Evolutionary conservation across 192 early-diverging fungal genomes (phyloP).

Genomic region (Tieghemiomyces parasiticus): DNA sequence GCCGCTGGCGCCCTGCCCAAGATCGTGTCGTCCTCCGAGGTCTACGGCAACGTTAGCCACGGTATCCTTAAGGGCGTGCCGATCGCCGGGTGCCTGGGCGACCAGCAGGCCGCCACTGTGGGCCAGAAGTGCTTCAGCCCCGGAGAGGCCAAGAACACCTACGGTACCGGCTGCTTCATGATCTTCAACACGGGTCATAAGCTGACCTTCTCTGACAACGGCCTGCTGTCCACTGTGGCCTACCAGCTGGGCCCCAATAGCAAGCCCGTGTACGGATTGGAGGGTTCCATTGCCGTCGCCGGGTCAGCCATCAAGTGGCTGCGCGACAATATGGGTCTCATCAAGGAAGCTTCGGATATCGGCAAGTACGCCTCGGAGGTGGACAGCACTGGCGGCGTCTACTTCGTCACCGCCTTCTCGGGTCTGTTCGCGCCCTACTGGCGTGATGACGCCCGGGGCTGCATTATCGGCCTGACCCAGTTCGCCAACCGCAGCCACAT

Average conservation of each 20-base stretch:
- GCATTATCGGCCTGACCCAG: slow-evolving; percentile 77
- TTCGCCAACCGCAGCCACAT: slow-evolving; percentile 76
- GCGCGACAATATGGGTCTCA: slow-evolving; percentile 72
- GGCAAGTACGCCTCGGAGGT: slow-evolving; percentile 49
- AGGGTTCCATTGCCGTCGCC: slow-evolving; percentile 84
- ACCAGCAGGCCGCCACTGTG: slow-evolving; percentile 89
- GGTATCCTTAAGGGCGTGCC: slow-evolving; percentile 54
- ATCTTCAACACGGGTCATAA: slow-evolving; percentile 77
- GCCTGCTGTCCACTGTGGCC: slow-evolving; percentile 78
- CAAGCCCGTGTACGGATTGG: slow-evolving; percentile 65
- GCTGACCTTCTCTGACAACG: slow-evolving; percentile 62
- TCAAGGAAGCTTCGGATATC: slow-evolving; percentile 57
- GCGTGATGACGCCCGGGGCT: slow-evolving; percentile 78
- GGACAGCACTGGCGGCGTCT: slow-evolving; percentile 69
- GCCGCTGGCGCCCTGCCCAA: slow-evolving; percentile 45
- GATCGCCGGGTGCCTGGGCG: slow-evolving; percentile 79
- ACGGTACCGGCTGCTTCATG: slow-evolving; percentile 95
- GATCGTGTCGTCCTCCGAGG: slow-evolving; percentile 66
- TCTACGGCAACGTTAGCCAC: slow-evolving; percentile 46
- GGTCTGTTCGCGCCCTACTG: slow-evolving; percentile 93
- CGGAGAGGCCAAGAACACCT: slow-evolving; percentile 90
- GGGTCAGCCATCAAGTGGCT: slow-evolving; percentile 86
- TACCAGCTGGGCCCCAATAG: slow-evolving; percentile 68
- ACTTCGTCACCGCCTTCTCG: slow-evolving; percentile 90
- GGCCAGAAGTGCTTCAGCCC: slow-evolving; percentile 83